These are phyloP conservation scores for Carex scoparia DNA, from an alignment of 176 grass and related monocot species.

Conservation along the genomic window DNA sequence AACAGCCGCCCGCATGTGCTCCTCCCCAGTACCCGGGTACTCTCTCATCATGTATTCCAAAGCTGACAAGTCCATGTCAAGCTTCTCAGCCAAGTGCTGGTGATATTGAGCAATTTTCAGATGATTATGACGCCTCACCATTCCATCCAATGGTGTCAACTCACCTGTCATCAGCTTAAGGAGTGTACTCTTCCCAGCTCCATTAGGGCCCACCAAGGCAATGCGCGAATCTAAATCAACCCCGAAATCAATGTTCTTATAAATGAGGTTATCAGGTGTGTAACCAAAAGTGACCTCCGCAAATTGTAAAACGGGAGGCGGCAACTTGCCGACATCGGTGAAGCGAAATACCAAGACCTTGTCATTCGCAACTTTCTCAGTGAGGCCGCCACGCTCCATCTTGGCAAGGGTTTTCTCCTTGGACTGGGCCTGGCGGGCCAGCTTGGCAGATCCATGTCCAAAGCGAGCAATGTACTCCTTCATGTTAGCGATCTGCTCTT, in stretches of 20 bases:
- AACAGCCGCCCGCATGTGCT: slow-evolving; percentile 72
- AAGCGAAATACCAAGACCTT: slow-evolving; percentile 70
- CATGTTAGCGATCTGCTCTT: slow-evolving; percentile 86
- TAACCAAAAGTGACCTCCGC: slow-evolving; percentile 86
- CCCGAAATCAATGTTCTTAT: slow-evolving; percentile 82
- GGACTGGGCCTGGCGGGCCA: slow-evolving; percentile 80
- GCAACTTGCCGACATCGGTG: slow-evolving; percentile 72
- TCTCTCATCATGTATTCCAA: slow-evolving; percentile 81
- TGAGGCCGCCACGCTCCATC: slow-evolving; percentile 95
- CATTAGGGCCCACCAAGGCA: slow-evolving; percentile 77
- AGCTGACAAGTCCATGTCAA: slow-evolving; percentile 73
- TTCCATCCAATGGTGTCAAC: slow-evolving; percentile 55
- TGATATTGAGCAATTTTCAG: slow-evolving; percentile 79
- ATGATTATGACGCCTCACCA: slow-evolving; percentile 95
- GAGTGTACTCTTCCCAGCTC: slow-evolving; percentile 86
- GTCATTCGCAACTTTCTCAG: slow-evolving; percentile 65
- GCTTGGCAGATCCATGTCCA: slow-evolving; percentile 85
- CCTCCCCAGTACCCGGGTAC: slow-evolving; percentile 87
- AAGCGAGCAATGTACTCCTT: slow-evolving; percentile 95
- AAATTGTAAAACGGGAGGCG: slow-evolving; percentile 85
- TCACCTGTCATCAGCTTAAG: slow-evolving; percentile 95
- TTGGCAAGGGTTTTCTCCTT: slow-evolving; percentile 97
- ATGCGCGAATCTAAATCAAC: slow-evolving; percentile 87
- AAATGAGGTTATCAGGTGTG: slow-evolving; percentile 68
- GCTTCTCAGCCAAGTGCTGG: slow-evolving; percentile 80